Evolutionary conservation across 805 yeast species (phyloP), one percentile per base, ranked within the genome.

Genomic region (Brettanomyces sp.): DNA sequence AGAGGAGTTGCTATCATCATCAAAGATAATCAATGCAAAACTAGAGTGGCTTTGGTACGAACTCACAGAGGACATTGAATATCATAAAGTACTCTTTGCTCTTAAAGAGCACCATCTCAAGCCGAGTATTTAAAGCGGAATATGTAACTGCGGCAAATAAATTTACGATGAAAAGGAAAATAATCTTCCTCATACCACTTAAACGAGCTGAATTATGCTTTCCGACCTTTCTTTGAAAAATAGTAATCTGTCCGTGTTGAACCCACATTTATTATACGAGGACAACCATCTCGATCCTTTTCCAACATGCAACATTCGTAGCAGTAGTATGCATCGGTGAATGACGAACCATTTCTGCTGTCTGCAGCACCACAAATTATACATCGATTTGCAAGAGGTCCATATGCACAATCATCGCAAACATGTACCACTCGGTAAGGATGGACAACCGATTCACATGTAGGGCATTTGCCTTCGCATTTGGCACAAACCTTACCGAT

Each of bases 381-480:
- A 60, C 98, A 90, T 49, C 74, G 76, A 18, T 73, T 76, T 2
- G 72, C 72, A 39, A 67, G 61, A 47, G 79, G 77, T 5, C 95
- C 95, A 56, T 80, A 79, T 0, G 95, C 74, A 59, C 98, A 90
- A 50, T 82, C 91, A 48, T 84, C 90, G 62, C 98, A 90, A 21
- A 88, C 73, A 47, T 84, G 70, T 1, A 79, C 96, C 47, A 69
- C 63, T 14, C 75, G 70, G 6, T 76, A 73, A 0, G 93, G 88
- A 50, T 81, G 77, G 5, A 87, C 95, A 53, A 73, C 76, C 1
- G 95, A 84, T 58, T 89, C 97, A 62, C 98, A 90, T 3, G 80
- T 70, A 3, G 96, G 96, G 57, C 98, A 90, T 52, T 80, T 74
- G 1, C 96, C 97, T 59, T 90, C 96, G 61, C 98, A 90, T 60